Base-by-base conservation (phyloP, 2,329 filamentous ascomycete genomes). In the Raffaelea arxii region DNA sequence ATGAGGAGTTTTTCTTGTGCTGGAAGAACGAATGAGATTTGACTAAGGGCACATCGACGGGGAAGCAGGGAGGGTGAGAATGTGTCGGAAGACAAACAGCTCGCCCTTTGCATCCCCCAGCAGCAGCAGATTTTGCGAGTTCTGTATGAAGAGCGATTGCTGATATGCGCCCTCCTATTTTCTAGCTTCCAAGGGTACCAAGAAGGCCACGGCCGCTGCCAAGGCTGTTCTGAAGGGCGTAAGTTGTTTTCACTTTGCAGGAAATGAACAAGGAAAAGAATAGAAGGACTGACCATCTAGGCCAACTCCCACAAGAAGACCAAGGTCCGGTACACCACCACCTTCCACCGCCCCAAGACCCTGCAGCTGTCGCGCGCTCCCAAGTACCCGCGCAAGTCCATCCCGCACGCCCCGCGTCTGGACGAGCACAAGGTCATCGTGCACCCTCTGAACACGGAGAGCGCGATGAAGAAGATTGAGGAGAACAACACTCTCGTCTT, bases 401-500 rank as follows among this genome's bases (percentile, higher is more conserved):
- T 98, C 68, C 83, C 86, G 63, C 84, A 91, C 70, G 79, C 80
- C 67, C 84, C 90, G 61, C 86, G 89, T 62, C 86, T 98, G 64
- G 92, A 98, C 75, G 86, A 91, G 75, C 86, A 90, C 81, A 96
- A 94, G 83, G 79, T 97, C 69, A 85, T 98, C 70, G 78, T 97
- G 66, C 88, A 96, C 82, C 92, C 92, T 58, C 81, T 98, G 67
- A 98, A 98, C 84, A 98, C 92, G 52, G 92, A 98, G 85, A 92
- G 85, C 66, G 92, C 94, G 65, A 97, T 98, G 91, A 98, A 98
- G 88, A 65, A 96, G 86, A 96, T 98, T 62, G 92, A 98, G 80
- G 92, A 98, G 85, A 90, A 98, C 83, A 98, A 98, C 82, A 98
- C 92, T 59, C 82, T 98, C 45, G 88, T 94, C 67, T 96, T 96